Evolutionary conservation across 176 grass and related monocot genomes (phyloP).

Genomic region (Oryza glumipatula): DNA sequence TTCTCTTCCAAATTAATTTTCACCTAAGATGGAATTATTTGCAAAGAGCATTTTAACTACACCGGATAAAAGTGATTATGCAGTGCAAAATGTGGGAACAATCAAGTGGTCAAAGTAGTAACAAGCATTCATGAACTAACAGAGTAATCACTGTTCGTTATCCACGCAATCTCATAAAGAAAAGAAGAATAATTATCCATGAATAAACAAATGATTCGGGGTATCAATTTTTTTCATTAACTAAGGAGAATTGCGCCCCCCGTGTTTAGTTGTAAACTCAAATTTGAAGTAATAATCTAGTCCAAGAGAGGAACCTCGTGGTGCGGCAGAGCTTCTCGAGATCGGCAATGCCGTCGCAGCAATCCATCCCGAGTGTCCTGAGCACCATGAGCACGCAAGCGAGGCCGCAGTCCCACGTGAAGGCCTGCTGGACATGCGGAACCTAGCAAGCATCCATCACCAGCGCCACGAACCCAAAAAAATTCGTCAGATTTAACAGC

Average conservation of each 20-base stretch:
- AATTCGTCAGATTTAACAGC: conserved; percentile 25
- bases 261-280: neutral
- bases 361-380: conserved; percentile 68
- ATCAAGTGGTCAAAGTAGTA: neutral
- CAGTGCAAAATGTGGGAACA: neutral
- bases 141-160: neutral
- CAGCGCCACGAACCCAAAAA: conserved; percentile 4
- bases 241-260: neutral
- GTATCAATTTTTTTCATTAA: neutral
- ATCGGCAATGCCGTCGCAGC: conserved; percentile 63
- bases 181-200: neutral
- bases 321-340: conserved; percentile 88
- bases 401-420: conserved; percentile 96
- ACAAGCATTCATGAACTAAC: neutral
- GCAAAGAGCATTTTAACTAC: neutral
- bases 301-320: conserved; percentile 57
- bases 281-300: neutral
- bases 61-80: no score
- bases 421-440: conserved; percentile 88
- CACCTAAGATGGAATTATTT: neutral
- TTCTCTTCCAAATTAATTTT: neutral
- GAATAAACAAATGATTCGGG: neutral
- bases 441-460: conserved; percentile 52
- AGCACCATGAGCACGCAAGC: conserved; percentile 98
- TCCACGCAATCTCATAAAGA: neutral